These are phyloP conservation scores for Pelargonium australe DNA, from an alignment of 441 rosid species.

Conservation along the genomic window DNA sequence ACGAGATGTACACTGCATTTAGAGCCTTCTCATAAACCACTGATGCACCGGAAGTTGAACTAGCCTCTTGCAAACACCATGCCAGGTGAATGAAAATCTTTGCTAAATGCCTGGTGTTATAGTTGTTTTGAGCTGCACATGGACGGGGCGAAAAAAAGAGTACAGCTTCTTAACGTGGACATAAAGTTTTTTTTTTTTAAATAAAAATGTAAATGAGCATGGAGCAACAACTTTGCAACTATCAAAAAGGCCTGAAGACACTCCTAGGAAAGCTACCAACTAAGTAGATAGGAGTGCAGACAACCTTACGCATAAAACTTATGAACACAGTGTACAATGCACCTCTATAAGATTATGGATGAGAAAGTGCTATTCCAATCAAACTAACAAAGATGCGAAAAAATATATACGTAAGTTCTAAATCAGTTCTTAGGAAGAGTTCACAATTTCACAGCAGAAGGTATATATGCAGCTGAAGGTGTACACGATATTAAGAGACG, in stretches of 20 bases:
- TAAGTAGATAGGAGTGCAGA: neutral
- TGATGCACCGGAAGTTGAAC: conserved; percentile 40
- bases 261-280: neutral
- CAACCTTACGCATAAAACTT: neutral
- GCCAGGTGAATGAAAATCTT: conserved; percentile 81
- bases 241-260: neutral
- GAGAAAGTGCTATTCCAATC: too few relatives aligned
- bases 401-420: neutral
- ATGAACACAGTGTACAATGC: neutral
- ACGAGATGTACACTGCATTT: conserved; percentile 70
- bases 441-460: neutral
- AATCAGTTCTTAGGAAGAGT: neutral
- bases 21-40: conserved; percentile 48
- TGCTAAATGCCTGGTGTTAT: conserved; percentile 73
- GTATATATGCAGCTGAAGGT: too few relatives aligned
- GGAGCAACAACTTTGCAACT: neutral
- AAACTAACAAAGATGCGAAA: neutral
- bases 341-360: neutral
- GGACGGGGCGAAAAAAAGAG: neutral
- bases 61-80: conserved; percentile 72
- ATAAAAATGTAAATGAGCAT: neutral
- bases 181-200: neutral
- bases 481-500: too few relatives aligned
- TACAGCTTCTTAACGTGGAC: neutral
- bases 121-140: conserved; percentile 61